phyloP scores from a whole-genome alignment of 2,329 filamentous ascomycete genomes.

The Cladosporium sp. region DNA sequence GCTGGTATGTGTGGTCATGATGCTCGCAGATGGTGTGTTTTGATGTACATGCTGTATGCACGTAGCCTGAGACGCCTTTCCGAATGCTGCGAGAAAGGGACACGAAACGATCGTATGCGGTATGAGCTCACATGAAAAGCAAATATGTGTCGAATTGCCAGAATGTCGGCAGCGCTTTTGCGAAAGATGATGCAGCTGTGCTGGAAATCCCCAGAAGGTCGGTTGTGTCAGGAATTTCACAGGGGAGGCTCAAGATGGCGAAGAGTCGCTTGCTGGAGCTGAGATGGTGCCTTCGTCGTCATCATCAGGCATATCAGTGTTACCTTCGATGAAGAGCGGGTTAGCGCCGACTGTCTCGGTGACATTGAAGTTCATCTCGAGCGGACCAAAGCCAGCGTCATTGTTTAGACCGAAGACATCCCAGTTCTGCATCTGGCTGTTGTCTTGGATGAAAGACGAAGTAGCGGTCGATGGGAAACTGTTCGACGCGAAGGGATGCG shows the following conservation, averaged over 20 bases:
- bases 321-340: constrained; percentile 20
- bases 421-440: constrained; percentile 18
- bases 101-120: neutral
- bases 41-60: neutral
- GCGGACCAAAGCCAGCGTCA: constrained; percentile 14
- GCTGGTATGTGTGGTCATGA: neutral
- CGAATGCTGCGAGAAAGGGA: neutral
- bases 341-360: constrained; percentile 12
- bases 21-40: neutral
- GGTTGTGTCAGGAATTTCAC: neutral
- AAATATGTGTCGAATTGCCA: neutral
- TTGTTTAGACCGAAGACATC: constrained; percentile 10
- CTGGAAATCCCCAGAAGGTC: neutral
- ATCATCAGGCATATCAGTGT: constrained; percentile 5
- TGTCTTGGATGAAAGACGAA: constrained; percentile 7
- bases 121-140: constrained; percentile 3
- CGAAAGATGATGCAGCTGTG: neutral
- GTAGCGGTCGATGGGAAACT: neutral
- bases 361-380: constrained; percentile 6
- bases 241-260: neutral
- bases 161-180: neutral
- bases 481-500: neutral
- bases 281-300: constrained; percentile 21
- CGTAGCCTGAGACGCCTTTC: constrained; percentile 6
- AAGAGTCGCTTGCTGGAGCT: constrained; percentile 6